Percentiles rank a stretch among this genome's conserved stretches.
Evolutionary conservation across 371 early-diverging fungal species (phyloP).

Genomic region (Blastocladiella emersonii): DNA sequence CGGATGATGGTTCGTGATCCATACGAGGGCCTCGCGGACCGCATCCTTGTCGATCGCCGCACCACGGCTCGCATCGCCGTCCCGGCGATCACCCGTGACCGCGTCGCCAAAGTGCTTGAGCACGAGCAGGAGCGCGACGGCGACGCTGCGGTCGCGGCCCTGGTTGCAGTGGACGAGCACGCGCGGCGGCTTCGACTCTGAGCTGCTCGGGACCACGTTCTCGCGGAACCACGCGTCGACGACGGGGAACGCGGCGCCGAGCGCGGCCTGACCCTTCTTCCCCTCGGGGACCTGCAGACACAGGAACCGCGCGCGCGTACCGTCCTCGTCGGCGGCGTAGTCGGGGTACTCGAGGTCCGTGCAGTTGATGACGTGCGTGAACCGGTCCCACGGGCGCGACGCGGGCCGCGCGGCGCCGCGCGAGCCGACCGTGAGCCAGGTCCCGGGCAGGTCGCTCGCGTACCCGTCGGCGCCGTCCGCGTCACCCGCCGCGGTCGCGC

Average conservation of each 20-base stretch:
- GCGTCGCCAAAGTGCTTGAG: constrained; percentile 27
- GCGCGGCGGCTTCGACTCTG: background rate
- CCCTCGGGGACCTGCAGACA: constrained; percentile 53
- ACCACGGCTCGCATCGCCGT: too few relatives aligned
- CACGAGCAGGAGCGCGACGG: constrained; percentile 53
- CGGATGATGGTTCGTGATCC: background rate
- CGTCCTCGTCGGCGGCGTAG: constrained; percentile 11
- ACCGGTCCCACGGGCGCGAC: constrained; percentile 39
- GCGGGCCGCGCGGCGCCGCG: constrained; percentile 18
- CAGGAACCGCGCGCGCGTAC: constrained; percentile 25
- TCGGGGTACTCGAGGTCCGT: constrained; percentile 25
- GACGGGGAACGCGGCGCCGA: constrained; percentile 34
- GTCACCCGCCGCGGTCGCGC: too few relatives aligned
- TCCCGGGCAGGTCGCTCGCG: constrained; percentile 15
- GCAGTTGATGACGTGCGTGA: constrained; percentile 54
- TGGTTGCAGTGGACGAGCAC: constrained; percentile 42
- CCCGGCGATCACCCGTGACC: too few relatives aligned
- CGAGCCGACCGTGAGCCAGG: constrained; percentile 18
- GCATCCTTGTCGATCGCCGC: background rate
- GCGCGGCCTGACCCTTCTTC: constrained; percentile 48
- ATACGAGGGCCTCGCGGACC: background rate
- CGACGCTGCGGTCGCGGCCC: constrained; percentile 57
- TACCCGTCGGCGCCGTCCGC: constrained; percentile 19
- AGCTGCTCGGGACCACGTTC: background rate
- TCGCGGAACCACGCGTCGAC: constrained; percentile 14